phyloP scores from a whole-genome alignment of 169 alveolate genomes.

The Plasmodium sp. region DNA sequence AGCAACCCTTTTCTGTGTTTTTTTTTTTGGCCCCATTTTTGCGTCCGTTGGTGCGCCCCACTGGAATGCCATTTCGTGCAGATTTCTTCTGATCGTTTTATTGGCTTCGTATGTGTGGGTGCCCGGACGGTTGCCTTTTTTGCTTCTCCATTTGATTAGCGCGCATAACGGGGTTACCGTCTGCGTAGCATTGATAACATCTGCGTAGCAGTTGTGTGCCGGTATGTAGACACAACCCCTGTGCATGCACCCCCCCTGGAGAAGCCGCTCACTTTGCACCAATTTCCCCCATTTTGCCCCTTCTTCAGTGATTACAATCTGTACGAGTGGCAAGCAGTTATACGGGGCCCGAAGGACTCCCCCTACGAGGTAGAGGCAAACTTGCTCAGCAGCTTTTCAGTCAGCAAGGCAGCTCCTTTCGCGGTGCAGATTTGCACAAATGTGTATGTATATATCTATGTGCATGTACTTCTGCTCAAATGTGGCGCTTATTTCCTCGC shows the following conservation, averaged over 20 bases:
- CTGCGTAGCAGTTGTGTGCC: background rate
- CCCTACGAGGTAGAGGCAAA: slow-evolving; percentile 90
- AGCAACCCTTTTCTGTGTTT: background rate
- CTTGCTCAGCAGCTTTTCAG: background rate
- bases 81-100: background rate
- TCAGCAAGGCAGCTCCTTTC: background rate
- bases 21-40: background rate
- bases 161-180: background rate
- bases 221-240: background rate
- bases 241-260: background rate
- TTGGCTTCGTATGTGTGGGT: background rate
- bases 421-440: background rate
- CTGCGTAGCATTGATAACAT: background rate
- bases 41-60: background rate
- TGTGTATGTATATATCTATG: background rate
- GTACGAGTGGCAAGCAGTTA: slow-evolving; percentile 91
- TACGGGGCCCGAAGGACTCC: slow-evolving; percentile 93
- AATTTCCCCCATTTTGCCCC: background rate
- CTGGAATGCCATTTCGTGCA: background rate
- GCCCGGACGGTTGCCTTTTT: background rate
- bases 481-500: background rate
- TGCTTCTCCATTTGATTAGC: background rate
- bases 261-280: background rate
- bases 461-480: background rate
- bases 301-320: slow-evolving; percentile 82